Evolutionary conservation across 2,329 filamentous ascomycete genomes (phyloP), one percentile per base, ranked within the genome.

Genomic region (Ceratocystis smalleyi): DNA sequence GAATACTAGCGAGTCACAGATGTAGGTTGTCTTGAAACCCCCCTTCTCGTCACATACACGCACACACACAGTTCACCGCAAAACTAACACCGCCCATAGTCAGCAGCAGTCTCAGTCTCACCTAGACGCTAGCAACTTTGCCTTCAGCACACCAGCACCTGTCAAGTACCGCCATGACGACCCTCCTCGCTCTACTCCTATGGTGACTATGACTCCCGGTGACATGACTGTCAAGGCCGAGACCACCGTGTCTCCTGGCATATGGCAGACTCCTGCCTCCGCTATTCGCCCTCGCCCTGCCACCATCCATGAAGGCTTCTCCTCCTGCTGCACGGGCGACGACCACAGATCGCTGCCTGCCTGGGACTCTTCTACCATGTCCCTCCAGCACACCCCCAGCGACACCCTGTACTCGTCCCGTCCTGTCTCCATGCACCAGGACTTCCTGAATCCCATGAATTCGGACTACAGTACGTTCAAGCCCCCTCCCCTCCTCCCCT

Each of bases 301-400:
- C 54, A 83, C 81, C 47, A 83, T 84, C 65, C 81, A 84, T 68
- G 82, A 83, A 70, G 80, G 79, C 62, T 83, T 84, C 70, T 80
- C 81, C 19, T 65, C 63, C 2, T 85, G 81, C 72, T 82, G 79
- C 69, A 74, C 81, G 67, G 76, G 76, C 43, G 81, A 82, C 67
- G 77, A 81, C 55, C 82, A 77, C 68, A 75, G 76, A 57, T 75
- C 77, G 3, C 71, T 84, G 57, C 76, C 79, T 17, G 77, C 80
- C 2, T 85, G 82, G 83, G 82, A 83, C 69, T 76, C 81, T 27
- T 79, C 80, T 45, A 77, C 75, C 3, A 72, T 83, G 68, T 77
- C 79, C 8, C 74, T 82, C 70, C 78, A 80, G 67, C 74, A 76
- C 67, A 78, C 77, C 0, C 76, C 79, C 17, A 79, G 74, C 69